These are phyloP conservation scores for Amanita subjunquillea DNA, from an alignment of 768 basidiomycete genomes.

Conservation along the genomic window DNA sequence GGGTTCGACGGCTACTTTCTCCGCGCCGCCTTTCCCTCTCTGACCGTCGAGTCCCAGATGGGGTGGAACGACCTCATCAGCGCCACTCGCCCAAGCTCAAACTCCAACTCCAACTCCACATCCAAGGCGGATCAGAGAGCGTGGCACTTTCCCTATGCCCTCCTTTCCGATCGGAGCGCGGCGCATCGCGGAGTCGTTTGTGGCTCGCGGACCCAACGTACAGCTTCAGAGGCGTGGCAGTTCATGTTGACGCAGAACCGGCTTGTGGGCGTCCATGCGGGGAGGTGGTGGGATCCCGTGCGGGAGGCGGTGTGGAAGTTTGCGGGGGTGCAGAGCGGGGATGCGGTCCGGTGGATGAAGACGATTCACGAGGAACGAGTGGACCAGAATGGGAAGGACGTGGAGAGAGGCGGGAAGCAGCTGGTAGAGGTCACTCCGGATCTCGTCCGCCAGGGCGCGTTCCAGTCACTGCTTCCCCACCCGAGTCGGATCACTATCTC, in stretches of 20 bases:
- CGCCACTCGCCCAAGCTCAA: conserved; percentile 13
- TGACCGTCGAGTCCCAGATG: conserved; percentile 53
- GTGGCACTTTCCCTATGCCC: conserved; percentile 61
- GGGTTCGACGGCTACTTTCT: conserved; percentile 74
- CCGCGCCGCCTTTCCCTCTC: conserved; percentile 60
- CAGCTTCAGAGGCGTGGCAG: conserved; percentile 59
- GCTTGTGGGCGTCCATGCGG: conserved; percentile 30
- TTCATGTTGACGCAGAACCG: conserved; percentile 27
- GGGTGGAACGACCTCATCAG: conserved; percentile 63
- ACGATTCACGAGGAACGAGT: no score
- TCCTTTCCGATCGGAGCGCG: conserved; percentile 70
- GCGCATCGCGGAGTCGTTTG: conserved; percentile 59
- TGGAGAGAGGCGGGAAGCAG: background rate
- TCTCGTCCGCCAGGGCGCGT: background rate
- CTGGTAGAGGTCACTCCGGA: background rate
- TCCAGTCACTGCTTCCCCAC: conserved; percentile 23
- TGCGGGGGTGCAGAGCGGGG: conserved; percentile 30
- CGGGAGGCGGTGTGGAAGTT: conserved; percentile 57
- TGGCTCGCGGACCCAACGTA: conserved; percentile 57
- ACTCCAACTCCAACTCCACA: conserved; percentile 8
- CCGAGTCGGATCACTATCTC: conserved; percentile 52
- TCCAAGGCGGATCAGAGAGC: conserved; percentile 28
- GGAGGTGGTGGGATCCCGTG: conserved; percentile 76
- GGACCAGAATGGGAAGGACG: conserved; percentile 3
- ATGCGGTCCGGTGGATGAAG: conserved; percentile 4